Conservation (phyloP, 2,329 filamentous ascomycete species). For the Metarhizium brunneum region DNA sequence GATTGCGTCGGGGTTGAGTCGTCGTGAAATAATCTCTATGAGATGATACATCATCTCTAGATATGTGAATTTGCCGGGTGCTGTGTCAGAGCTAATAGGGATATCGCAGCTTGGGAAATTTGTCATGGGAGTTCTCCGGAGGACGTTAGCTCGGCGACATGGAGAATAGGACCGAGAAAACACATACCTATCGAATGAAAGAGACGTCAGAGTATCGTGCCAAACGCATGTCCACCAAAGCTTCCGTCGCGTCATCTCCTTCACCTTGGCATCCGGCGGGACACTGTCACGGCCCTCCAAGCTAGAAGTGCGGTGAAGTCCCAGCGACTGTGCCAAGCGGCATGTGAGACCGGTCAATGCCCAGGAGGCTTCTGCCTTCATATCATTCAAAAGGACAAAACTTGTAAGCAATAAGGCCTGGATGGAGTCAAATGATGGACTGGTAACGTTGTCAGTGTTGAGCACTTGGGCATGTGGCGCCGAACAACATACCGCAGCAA, state of each 20-base stretch:
- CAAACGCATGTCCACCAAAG: conserved; percentile 58
- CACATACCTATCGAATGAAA: conserved; percentile 53
- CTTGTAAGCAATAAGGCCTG: conserved; percentile 54
- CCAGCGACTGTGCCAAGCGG: conserved; percentile 55
- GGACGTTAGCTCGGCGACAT: background rate
- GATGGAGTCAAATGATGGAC: conserved; percentile 56
- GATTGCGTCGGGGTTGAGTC: conserved; percentile 45
- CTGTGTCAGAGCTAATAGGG: conserved; percentile 32
- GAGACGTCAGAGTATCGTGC: conserved; percentile 57
- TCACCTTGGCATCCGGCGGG: conserved; percentile 35
- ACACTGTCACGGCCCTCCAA: conserved; percentile 35
- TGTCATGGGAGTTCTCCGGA: conserved; percentile 50
- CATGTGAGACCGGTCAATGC: conserved; percentile 55
- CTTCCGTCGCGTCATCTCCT: conserved; percentile 44
- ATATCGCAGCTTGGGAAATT: conserved; percentile 48
- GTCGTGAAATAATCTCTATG: conserved; percentile 49
- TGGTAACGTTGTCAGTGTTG: conserved; percentile 15
- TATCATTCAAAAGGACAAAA: conserved; percentile 57
- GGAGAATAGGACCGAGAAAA: background rate
- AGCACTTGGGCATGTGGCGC: background rate
- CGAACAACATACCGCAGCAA: conserved; percentile 37
- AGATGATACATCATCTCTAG: conserved; percentile 58
- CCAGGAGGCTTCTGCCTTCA: conserved; percentile 63
- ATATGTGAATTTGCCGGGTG: conserved; percentile 44
- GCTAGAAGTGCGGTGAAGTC: conserved; percentile 42